Evolutionary conservation across 306 rosid genomes (phyloP).

Genomic region (Fragaria ananassa): DNA sequence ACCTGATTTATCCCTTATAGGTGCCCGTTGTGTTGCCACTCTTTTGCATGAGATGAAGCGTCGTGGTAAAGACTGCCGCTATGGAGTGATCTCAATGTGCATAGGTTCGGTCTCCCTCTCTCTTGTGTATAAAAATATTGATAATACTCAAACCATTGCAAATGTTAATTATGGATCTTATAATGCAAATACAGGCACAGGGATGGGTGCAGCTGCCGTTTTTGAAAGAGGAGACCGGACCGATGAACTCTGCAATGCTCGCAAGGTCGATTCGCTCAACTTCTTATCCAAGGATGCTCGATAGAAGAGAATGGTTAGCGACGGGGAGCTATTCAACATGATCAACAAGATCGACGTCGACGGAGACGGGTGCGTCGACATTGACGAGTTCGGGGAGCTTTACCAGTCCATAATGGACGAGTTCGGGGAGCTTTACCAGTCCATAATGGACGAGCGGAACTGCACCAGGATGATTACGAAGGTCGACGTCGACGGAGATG

Average conservation of each 20-base stretch:
- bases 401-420: no score
- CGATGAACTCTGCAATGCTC: constrained; percentile 76
- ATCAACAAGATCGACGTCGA: no score
- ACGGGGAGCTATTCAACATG: neutral
- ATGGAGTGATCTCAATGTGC: constrained; percentile 91
- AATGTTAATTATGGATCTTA: neutral
- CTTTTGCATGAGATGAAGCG: constrained; percentile 86
- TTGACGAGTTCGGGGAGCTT: no score
- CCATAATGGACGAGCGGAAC: no score
- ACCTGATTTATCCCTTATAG: constrained; percentile 27
- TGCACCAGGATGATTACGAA: no score
- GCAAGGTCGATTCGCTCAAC: constrained; percentile 39
- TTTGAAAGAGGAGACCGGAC: constrained; percentile 71
- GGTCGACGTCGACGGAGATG: no score
- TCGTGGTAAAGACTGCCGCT: constrained; percentile 86
- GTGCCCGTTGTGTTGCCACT: constrained; percentile 79
- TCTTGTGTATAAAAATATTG: neutral
- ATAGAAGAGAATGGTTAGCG: constrained; percentile 29
- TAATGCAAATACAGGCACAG: constrained; percentile 64
- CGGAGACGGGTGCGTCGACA: no score
- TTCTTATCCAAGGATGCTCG: constrained; percentile 66
- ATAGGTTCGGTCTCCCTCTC: constrained; percentile 48
- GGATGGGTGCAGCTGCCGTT: constrained; percentile 99
- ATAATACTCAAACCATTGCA: neutral
- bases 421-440: no score